Evolutionary conservation across 805 yeast genomes (phyloP).

Genomic region (Monosporozyma unispora): DNA sequence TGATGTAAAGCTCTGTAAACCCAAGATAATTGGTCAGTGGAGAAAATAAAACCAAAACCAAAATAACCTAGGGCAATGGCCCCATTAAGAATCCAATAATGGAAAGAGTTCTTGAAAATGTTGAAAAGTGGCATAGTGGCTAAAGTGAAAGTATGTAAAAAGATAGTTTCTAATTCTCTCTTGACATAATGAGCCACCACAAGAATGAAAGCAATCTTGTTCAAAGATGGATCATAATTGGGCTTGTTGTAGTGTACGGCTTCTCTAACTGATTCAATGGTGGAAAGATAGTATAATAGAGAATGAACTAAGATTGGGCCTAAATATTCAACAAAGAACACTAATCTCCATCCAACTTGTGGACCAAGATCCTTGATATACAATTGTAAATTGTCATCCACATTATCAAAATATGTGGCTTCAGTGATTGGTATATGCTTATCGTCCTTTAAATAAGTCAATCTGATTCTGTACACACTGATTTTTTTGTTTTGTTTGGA

Average conservation of each 20-base stretch:
- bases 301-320: slow-evolving; percentile 86
- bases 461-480: slow-evolving; percentile 45
- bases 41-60: slow-evolving; percentile 36
- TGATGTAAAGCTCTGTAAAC: slow-evolving; percentile 12
- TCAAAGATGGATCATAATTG: slow-evolving; percentile 19
- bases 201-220: slow-evolving; percentile 33
- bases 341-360: slow-evolving; percentile 86
- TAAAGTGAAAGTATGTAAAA: slow-evolving; percentile 75
- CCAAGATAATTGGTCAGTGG: slow-evolving; percentile 11
- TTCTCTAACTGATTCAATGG: slow-evolving; percentile 1
- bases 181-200: slow-evolving; percentile 71
- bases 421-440: slow-evolving; percentile 27
- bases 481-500: slow-evolving; percentile 36
- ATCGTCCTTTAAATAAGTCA: slow-evolving; percentile 35
- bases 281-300: slow-evolving; percentile 42
- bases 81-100: slow-evolving; percentile 92
- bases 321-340: slow-evolving; percentile 77
- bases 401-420: slow-evolving; percentile 23
- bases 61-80: slow-evolving; percentile 41
- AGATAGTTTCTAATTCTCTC: slow-evolving; percentile 80
- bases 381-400: slow-evolving; percentile 35
- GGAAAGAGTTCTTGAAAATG: slow-evolving; percentile 79
- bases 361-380: slow-evolving; percentile 85
- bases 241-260: not conserved
- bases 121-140: slow-evolving; percentile 89